Base-by-base conservation (phyloP, 306 rosid species). In the Oxytropis ochrocephala region DNA sequence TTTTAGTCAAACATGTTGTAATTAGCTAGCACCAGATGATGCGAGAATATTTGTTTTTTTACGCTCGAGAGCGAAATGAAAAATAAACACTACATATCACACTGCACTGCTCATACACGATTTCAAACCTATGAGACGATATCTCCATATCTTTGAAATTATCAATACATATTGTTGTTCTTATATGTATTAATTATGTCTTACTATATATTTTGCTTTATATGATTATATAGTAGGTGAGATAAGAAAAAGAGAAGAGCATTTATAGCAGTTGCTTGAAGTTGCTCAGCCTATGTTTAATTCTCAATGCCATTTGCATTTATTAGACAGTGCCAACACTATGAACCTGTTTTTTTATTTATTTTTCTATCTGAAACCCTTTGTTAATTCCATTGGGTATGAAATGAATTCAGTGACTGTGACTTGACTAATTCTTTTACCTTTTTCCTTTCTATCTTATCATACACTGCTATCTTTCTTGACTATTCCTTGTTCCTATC, bases 291-390 rank as follows among this genome's bases (percentile, higher is more conserved):
- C 32, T 5, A 76, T 54, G 60, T 70, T 79, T 61, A 79, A 67
- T 79, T 65, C 17, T 56, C 32, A 74, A 46, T 75, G 79, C 8
- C 72, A 70, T 56, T 69, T 8, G 87, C 89, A 85, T 85, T 85
- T 79, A 85, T 77, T 85, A 81, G 89, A 82, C 87, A 85, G 87
- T 82, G 87, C 87, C 89, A 85, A 80, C 83, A 74, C 89, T 49
- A 66, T 80, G 79, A 50, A 56, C 60, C 81, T 65, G 63, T 69
- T 52, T n/a, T 62, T 24, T 24, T 24, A 24, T 24, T 24, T 24
- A 24, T 24, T 24, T 24, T 39, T 24, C 43, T 35, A 52, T 81
- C 73, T 53, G 66, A 71, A 56, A 68, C 66, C 41, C 56, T 68
- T 72, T 85, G 74, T 74, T 75, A 67, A 59, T 33, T 75, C 84